A percentile compares a stretch with the other conserved stretches of the same genome.
These are phyloP conservation scores for Sugiyamaella americana DNA, from an alignment of 805 yeast species.

Conservation along the genomic window DNA sequence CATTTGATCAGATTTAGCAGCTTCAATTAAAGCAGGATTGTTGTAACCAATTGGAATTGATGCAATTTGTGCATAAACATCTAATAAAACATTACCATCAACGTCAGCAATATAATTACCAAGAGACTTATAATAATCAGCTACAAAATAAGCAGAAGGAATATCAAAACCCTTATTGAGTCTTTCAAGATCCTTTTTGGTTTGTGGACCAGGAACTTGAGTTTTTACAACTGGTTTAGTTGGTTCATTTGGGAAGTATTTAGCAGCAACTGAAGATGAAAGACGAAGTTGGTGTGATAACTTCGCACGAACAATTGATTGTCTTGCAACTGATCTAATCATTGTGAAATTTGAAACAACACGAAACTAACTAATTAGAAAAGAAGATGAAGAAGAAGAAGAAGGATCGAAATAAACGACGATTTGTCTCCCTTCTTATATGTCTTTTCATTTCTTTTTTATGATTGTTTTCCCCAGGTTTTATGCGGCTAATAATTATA, in stretches of 20 bases:
- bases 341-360: conserved; percentile 2
- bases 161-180: conserved; percentile 62
- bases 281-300: not conserved
- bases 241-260: conserved; percentile 52
- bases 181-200: conserved; percentile 45
- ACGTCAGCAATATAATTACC: conserved; percentile 80
- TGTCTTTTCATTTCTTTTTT: too few species aligned
- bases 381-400: not conserved
- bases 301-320: conserved; percentile 1
- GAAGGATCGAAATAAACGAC: not conserved
- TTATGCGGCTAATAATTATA: not conserved
- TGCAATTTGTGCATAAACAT: conserved; percentile 77
- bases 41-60: conserved; percentile 83
- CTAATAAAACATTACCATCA: conserved; percentile 71
- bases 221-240: conserved; percentile 55
- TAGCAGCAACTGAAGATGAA: conserved; percentile 15
- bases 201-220: conserved; percentile 74
- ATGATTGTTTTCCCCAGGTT: not conserved
- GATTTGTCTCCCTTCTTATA: not conserved
- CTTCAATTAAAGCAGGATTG: conserved; percentile 66
- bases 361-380: not conserved
- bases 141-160: conserved; percentile 67
- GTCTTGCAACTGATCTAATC: conserved; percentile 13
- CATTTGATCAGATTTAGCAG: conserved; percentile 66
- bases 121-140: conserved; percentile 64